Evolutionary conservation across 2,329 filamentous ascomycete genomes (phyloP).

Genomic region (Sporothrix brunneoviolacea): DNA sequence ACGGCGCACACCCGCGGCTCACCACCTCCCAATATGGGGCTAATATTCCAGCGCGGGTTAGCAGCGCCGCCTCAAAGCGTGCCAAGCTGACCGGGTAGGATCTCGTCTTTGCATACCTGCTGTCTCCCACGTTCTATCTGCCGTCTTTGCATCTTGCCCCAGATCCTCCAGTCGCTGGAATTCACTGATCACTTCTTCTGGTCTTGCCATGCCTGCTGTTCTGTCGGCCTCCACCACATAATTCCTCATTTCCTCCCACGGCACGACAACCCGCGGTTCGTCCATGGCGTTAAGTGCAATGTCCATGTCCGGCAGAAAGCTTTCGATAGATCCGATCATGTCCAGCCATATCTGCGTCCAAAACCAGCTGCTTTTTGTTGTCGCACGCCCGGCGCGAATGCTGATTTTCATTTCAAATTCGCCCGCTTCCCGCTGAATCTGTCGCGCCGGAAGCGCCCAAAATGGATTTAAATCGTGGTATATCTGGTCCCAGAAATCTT

Average conservation of each 20-base stretch:
- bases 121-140: constrained; percentile 37
- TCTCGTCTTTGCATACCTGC: no score
- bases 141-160: constrained; percentile 22
- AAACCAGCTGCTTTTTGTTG: constrained; percentile 47
- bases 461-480: constrained; percentile 57
- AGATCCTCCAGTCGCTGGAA: constrained; percentile 37
- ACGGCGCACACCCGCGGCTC: constrained; percentile 54
- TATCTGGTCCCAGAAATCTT: constrained; percentile 59
- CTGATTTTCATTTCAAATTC: constrained; percentile 57
- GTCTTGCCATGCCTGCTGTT: constrained; percentile 30
- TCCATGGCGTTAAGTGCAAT: constrained; percentile 62
- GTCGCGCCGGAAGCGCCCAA: constrained; percentile 40
- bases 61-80: no score
- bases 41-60: no score
- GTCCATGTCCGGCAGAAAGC: constrained; percentile 59
- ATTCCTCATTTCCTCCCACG: constrained; percentile 54
- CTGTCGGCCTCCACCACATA: constrained; percentile 43
- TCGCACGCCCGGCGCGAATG: constrained; percentile 46
- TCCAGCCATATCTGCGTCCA: constrained; percentile 52
- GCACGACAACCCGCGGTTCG: constrained; percentile 56
- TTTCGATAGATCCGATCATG: constrained; percentile 46
- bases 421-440: constrained; percentile 45
- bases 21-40: constrained; percentile 52
- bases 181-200: constrained; percentile 37
- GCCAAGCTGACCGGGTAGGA: no score